These are phyloP conservation scores for Coemansia biformis DNA, from an alignment of 192 early-diverging fungal genomes.

Conservation along the genomic window DNA sequence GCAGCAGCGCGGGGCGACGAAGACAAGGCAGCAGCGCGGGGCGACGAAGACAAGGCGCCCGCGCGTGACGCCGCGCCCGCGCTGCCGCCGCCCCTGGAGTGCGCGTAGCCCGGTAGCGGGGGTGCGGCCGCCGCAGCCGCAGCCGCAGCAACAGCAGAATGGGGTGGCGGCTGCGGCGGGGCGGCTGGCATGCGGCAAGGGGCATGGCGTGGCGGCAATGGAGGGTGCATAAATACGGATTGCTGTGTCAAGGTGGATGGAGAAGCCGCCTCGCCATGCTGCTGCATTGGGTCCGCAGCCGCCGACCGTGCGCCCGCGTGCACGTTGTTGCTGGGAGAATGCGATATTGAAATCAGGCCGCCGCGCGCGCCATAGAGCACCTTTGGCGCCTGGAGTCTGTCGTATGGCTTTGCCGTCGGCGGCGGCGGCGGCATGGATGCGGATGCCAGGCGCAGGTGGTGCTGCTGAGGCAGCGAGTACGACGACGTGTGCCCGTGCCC, in stretches of 20 bases:
- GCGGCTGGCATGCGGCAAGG: slow-evolving; percentile 41
- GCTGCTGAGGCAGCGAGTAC: slow-evolving; percentile 9
- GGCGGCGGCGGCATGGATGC: background rate
- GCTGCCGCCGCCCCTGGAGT: slow-evolving; percentile 1
- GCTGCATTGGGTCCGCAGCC: slow-evolving; percentile 20
- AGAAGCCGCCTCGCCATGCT: slow-evolving; percentile 1
- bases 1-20: slow-evolving; percentile 14
- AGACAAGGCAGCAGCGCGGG: slow-evolving; percentile 14
- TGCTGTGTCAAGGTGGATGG: slow-evolving; percentile 24
- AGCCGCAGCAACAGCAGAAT: background rate
- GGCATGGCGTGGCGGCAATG: slow-evolving; percentile 35
- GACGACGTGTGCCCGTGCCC: slow-evolving; percentile 7
- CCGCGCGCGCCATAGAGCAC: slow-evolving; percentile 8
- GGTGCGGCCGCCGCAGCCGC: slow-evolving; percentile 3
- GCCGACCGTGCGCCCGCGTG: slow-evolving; percentile 29
- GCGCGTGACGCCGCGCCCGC: slow-evolving; percentile 14
- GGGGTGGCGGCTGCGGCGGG: slow-evolving; percentile 8
- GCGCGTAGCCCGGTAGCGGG: slow-evolving; percentile 5
- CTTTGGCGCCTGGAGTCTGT: background rate
- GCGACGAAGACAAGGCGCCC: slow-evolving; percentile 10
- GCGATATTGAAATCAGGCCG: slow-evolving; percentile 9
- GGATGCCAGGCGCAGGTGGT: background rate
- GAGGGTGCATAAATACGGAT: slow-evolving; percentile 45
- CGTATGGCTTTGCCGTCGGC: background rate
- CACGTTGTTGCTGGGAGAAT: slow-evolving; percentile 25